These are phyloP conservation scores for Leonotis leonurus DNA, from an alignment of 257 asterid species.

Conservation along the genomic window DNA sequence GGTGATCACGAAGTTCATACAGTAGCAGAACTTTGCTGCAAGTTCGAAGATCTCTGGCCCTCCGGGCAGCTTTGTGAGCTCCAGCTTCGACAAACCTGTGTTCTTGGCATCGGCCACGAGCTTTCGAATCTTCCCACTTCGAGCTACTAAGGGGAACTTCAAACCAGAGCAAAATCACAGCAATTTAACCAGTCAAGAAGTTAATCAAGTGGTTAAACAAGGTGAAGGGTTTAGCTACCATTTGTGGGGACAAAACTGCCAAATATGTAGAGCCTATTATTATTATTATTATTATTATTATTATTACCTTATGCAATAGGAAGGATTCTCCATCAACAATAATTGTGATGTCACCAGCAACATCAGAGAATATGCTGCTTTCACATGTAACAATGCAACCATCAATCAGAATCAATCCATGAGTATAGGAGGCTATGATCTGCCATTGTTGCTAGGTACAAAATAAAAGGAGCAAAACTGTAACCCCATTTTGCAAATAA, in stretches of 20 bases:
- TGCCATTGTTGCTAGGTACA: background rate
- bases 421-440: no score
- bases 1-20: conserved; percentile 61
- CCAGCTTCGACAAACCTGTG: conserved; percentile 34
- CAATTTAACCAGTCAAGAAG: no score
- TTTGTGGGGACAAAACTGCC: no score
- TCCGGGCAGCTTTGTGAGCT: conserved; percentile 53
- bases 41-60: conserved; percentile 64
- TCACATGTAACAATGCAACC: background rate
- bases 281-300: no score
- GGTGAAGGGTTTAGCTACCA: no score
- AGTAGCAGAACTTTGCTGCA: conserved; percentile 66
- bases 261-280: no score
- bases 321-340: conserved; percentile 45
- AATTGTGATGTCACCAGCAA: conserved; percentile 60
- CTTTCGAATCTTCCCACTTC: conserved; percentile 61
- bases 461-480: background rate
- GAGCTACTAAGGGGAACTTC: conserved; percentile 67
- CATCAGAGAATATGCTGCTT: conserved; percentile 60
- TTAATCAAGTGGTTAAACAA: no score
- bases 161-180: no score
- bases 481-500: background rate
- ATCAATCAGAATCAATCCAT: background rate
- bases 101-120: conserved; percentile 43
- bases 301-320: conserved; percentile 51